Conservation (phyloP, 2,329 filamentous ascomycete species). For the Trichoderma citrinoviride region DNA sequence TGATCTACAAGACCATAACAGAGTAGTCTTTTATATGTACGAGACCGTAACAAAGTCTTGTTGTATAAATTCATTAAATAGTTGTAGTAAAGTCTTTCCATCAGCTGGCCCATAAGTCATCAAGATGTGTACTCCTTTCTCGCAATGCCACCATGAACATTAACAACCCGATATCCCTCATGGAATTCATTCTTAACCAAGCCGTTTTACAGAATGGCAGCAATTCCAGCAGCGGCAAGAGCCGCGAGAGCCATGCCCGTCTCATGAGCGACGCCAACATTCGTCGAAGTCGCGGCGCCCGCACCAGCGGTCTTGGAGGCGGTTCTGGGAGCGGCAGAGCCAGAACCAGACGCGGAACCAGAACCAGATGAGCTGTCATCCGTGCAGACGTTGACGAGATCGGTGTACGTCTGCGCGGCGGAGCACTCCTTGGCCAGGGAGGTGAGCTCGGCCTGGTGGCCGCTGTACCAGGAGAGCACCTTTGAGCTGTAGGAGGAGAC, state of each 20-base stretch:
- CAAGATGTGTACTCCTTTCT: neutral
- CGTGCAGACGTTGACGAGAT: slow-evolving; percentile 28
- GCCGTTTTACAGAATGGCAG: slow-evolving; percentile 31
- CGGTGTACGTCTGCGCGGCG: slow-evolving; percentile 25
- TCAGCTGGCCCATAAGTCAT: neutral
- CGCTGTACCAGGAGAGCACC: slow-evolving; percentile 33
- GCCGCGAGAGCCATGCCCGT: slow-evolving; percentile 33
- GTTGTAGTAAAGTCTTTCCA: neutral
- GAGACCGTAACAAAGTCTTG: neutral
- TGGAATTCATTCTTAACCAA: neutral
- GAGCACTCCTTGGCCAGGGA: slow-evolving; percentile 32
- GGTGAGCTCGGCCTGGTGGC: slow-evolving; percentile 30
- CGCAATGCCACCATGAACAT: neutral
- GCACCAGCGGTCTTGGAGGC: neutral
- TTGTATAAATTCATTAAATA: neutral
- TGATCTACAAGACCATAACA: too few relatives aligned
- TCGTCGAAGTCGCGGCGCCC: neutral
- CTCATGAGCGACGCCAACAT: slow-evolving; percentile 26
- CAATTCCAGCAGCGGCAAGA: slow-evolving; percentile 33
- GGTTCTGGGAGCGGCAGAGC: slow-evolving; percentile 1
- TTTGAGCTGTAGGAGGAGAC: slow-evolving; percentile 35
- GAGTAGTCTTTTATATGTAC: too few relatives aligned
- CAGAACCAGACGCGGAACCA: slow-evolving; percentile 4
- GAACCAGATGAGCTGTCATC: neutral
- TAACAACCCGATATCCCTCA: neutral